Conservation (phyloP, 768 basidiomycete species). For the Kockovaella imperatae region DNA sequence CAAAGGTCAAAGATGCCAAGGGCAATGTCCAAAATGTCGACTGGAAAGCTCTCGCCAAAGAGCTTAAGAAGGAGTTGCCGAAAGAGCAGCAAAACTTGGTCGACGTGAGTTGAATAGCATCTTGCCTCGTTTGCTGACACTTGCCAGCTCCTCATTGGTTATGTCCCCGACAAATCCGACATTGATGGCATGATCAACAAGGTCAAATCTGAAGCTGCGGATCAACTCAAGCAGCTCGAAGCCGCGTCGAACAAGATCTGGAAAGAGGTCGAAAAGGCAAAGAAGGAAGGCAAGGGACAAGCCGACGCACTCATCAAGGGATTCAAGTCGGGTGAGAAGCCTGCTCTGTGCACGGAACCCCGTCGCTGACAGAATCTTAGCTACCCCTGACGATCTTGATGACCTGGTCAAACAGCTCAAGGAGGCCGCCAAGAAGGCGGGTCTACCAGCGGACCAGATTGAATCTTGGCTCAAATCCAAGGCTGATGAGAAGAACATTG, state of each 20-base stretch:
- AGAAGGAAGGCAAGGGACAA: slow-evolving; percentile 40
- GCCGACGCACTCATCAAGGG: slow-evolving; percentile 38
- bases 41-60: slow-evolving; percentile 34
- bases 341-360: background rate
- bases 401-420: slow-evolving; percentile 39
- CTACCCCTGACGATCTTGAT: slow-evolving; percentile 41
- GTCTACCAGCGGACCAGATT: slow-evolving; percentile 38
- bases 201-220: slow-evolving; percentile 36
- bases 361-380: slow-evolving; percentile 5
- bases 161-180: slow-evolving; percentile 31
- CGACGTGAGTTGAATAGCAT: slow-evolving; percentile 27
- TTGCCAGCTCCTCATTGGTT: slow-evolving; percentile 23
- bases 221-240: slow-evolving; percentile 39
- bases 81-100: slow-evolving; percentile 32
- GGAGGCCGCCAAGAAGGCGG: slow-evolving; percentile 40
- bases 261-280: slow-evolving; percentile 32
- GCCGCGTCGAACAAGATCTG: slow-evolving; percentile 35
- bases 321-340: slow-evolving; percentile 36
- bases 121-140: background rate
- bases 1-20: slow-evolving; percentile 36
- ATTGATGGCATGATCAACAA: slow-evolving; percentile 31
- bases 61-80: slow-evolving; percentile 37
- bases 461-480: slow-evolving; percentile 38
- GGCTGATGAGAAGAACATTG: slow-evolving; percentile 36
- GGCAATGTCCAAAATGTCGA: slow-evolving; percentile 40